phyloP scores from a whole-genome alignment of 2,329 filamentous ascomycete species.

The Ophiostoma montium region DNA sequence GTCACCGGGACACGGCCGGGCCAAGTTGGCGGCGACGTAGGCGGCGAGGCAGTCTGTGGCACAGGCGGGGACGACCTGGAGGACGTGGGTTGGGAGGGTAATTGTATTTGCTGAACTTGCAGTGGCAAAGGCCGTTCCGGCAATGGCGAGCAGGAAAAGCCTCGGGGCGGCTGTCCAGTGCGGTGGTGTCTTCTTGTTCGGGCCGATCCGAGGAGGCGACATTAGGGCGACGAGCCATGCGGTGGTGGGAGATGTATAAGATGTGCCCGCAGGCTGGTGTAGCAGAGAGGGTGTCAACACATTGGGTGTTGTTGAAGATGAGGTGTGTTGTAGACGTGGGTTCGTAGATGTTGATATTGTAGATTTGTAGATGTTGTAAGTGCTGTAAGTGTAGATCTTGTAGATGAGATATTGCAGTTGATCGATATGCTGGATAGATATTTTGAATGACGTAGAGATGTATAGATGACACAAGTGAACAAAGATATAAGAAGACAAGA shows the following conservation, averaged over 20 bases:
- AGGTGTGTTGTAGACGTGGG: too few species aligned
- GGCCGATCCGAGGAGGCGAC: neutral
- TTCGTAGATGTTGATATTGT: neutral
- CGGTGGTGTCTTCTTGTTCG: conserved; percentile 17
- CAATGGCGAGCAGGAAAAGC: neutral
- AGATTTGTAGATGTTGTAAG: too few species aligned
- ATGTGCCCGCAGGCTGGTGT: neutral
- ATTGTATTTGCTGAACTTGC: neutral
- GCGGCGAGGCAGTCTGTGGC: conserved; percentile 45
- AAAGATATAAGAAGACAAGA: too few species aligned
- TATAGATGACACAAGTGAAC: neutral
- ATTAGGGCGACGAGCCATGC: conserved; percentile 2
- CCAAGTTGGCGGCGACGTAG: conserved; percentile 41
- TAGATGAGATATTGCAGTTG: too few species aligned
- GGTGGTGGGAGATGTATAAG: neutral
- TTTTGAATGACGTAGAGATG: neutral
- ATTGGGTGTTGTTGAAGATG: neutral
- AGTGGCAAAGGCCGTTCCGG: neutral
- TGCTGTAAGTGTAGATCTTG: too few species aligned
- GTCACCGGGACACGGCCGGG: conserved; percentile 30
- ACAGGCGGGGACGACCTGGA: conserved; percentile 39
- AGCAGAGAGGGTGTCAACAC: neutral
- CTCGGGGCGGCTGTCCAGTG: conserved; percentile 24
- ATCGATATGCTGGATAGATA: too few species aligned
- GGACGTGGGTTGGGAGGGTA: conserved; percentile 20